Percentiles rank a stretch among this genome's conserved stretches.
These are phyloP conservation scores for Phytophthora kernoviae DNA, from an alignment of 352 stramenopile genomes.

Conservation along the genomic window DNA sequence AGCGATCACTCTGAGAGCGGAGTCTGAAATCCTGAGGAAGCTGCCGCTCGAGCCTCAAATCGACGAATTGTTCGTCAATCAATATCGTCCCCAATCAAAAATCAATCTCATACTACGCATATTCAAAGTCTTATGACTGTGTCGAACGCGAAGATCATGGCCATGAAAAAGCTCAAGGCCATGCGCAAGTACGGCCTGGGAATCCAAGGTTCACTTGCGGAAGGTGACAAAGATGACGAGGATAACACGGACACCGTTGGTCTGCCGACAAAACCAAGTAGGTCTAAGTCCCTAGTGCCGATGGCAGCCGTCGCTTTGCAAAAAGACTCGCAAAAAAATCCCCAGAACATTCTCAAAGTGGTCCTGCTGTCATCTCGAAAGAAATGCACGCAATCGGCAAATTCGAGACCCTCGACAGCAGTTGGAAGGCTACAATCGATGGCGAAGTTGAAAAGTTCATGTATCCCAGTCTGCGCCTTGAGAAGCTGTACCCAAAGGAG, in stretches of 20 bases:
- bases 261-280: background rate
- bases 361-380: background rate
- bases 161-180: constrained; percentile 33
- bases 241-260: constrained; percentile 1
- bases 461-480: constrained; percentile 70
- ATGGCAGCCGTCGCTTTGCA: constrained; percentile 12
- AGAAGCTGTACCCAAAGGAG: constrained; percentile 42
- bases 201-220: constrained; percentile 10
- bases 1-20: constrained; percentile 28
- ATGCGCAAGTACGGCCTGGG: constrained; percentile 23
- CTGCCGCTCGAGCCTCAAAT: constrained; percentile 14
- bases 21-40: constrained; percentile 22
- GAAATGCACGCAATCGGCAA: constrained; percentile 44
- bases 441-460: constrained; percentile 76
- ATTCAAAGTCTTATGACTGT: constrained; percentile 18
- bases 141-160: constrained; percentile 31
- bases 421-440: constrained; percentile 64
- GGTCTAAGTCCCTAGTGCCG: constrained; percentile 14
- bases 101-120: background rate
- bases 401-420: constrained; percentile 62
- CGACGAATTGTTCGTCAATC: constrained; percentile 9
- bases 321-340: background rate
- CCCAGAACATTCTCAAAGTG: background rate
- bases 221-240: constrained; percentile 9
- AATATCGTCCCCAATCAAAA: constrained; percentile 1